Conservation (phyloP, 2,329 filamentous ascomycete genomes). For the Penicillium verrucosum region DNA sequence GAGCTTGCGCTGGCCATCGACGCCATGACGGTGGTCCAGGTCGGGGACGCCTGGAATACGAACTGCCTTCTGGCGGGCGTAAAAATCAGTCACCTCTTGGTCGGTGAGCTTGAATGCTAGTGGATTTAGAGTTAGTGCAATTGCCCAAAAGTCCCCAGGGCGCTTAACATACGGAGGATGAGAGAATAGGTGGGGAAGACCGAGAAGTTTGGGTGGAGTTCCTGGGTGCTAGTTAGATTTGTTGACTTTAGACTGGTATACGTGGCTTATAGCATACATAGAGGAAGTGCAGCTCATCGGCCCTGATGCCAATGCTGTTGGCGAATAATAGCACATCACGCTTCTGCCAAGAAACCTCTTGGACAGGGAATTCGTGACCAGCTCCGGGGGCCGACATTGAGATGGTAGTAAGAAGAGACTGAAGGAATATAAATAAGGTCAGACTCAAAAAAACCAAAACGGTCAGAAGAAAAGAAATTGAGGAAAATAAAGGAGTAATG, state of each 20-base stretch:
- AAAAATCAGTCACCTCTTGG: conserved; percentile 81
- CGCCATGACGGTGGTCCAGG: conserved; percentile 69
- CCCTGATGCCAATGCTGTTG: conserved; percentile 77
- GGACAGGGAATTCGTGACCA: conserved; percentile 75
- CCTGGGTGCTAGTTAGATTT: conserved; percentile 49
- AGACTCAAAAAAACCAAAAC: neutral
- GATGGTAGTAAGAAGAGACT: conserved; percentile 8
- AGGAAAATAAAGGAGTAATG: conserved; percentile 4
- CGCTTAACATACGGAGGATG: conserved; percentile 61
- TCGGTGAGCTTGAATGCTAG: conserved; percentile 71
- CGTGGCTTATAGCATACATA: conserved; percentile 59
- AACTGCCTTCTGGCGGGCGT: conserved; percentile 62
- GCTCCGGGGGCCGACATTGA: conserved; percentile 52
- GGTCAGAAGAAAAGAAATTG: neutral
- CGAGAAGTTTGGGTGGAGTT: conserved; percentile 80
- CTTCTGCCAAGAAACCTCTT: conserved; percentile 79
- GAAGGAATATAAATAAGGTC: neutral
- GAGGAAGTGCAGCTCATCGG: conserved; percentile 89
- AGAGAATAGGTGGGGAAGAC: conserved; percentile 88
- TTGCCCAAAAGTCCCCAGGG: neutral
- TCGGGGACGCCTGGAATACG: conserved; percentile 73
- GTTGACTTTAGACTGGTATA: neutral
- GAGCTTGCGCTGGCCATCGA: conserved; percentile 81
- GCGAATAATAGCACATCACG: conserved; percentile 87
- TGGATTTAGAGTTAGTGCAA: conserved; percentile 36